Evolutionary conservation across 1,284 basidiomycete species (phyloP).

Genomic region (Cutaneotrichosporon arboriforme): DNA sequence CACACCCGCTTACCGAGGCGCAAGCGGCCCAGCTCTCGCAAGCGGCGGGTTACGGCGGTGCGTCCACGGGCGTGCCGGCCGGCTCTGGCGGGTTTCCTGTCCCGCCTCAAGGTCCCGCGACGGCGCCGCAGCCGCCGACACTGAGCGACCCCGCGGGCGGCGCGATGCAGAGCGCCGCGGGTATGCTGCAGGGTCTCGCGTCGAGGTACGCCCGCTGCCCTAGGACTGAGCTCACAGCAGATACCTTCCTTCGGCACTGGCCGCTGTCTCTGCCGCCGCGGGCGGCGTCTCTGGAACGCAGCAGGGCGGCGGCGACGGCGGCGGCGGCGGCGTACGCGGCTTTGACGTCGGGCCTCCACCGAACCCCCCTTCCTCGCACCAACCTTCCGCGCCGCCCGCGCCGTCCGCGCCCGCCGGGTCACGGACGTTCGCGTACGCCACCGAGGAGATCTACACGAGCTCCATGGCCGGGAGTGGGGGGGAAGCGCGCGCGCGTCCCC

Average conservation of each 20-base stretch:
- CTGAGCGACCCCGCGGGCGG: constrained; percentile 44
- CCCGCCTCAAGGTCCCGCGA: neutral
- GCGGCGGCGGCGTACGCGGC: neutral
- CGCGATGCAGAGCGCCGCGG: constrained; percentile 36
- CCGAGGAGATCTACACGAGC: constrained; percentile 3
- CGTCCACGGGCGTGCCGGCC: neutral
- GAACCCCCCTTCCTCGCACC: neutral
- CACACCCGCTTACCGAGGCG: constrained; percentile 10
- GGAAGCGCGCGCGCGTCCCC: neutral
- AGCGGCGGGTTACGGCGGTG: constrained; percentile 3
- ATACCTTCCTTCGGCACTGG: constrained; percentile 41
- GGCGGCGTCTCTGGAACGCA: neutral
- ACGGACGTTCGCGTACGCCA: constrained; percentile 6
- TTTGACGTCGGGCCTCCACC: constrained; percentile 8
- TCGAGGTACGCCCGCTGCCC: neutral
- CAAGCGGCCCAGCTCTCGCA: constrained; percentile 9
- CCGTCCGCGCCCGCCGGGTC: neutral
- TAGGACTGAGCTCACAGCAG: constrained; percentile 10
- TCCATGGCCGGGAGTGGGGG: neutral
- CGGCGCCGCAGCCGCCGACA: constrained; percentile 34
- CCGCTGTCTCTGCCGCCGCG: constrained; percentile 35
- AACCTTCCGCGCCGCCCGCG: neutral
- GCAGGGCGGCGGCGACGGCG: neutral
- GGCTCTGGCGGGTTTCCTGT: neutral
- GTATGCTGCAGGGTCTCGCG: constrained; percentile 13